Conservation (phyloP, 352 stramenopile genomes). For the Globisporangium emineosum region DNA sequence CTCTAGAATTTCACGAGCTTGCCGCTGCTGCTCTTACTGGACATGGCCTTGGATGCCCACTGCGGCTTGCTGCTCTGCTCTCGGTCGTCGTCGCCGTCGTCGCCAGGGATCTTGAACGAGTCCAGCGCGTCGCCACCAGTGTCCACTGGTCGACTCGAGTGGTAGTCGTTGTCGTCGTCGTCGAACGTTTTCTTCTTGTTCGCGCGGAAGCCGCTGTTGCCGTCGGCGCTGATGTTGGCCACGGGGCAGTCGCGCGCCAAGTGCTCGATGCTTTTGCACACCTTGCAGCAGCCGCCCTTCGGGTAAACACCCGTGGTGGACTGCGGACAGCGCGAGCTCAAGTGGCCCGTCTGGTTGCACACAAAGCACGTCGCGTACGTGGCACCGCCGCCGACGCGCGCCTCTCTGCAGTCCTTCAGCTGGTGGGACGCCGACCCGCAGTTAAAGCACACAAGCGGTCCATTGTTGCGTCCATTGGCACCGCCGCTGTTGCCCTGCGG, state of each 20-base stretch:
- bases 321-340: conserved; percentile 84
- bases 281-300: conserved; percentile 86
- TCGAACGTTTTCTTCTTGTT: conserved; percentile 84
- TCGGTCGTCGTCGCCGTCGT: conserved; percentile 25
- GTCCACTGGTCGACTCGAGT: conserved; percentile 9
- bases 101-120: conserved; percentile 29
- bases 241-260: conserved; percentile 81
- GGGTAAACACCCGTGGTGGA: conserved; percentile 88
- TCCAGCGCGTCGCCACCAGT: conserved; percentile 17
- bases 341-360: conserved; percentile 80
- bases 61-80: conserved; percentile 7
- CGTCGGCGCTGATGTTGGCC: conserved; percentile 61
- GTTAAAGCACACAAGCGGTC: conserved; percentile 82
- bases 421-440: conserved; percentile 71
- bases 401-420: conserved; percentile 68
- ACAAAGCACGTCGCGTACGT: conserved; percentile 87
- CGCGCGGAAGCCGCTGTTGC: conserved; percentile 42
- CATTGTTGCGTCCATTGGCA: conserved; percentile 20
- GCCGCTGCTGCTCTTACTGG: conserved; percentile 5
- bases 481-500: conserved; percentile 36
- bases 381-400: conserved; percentile 57
- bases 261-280: conserved; percentile 83
- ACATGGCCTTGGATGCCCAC: conserved; percentile 20
- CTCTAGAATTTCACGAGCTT: conserved; percentile 56
- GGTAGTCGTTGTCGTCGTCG: conserved; percentile 45